Percentiles rank a stretch among this genome's conserved stretches.
These are phyloP conservation scores for Purpureocillium takamizusanense DNA, from an alignment of 2,329 filamentous ascomycete genomes.

Conservation along the genomic window DNA sequence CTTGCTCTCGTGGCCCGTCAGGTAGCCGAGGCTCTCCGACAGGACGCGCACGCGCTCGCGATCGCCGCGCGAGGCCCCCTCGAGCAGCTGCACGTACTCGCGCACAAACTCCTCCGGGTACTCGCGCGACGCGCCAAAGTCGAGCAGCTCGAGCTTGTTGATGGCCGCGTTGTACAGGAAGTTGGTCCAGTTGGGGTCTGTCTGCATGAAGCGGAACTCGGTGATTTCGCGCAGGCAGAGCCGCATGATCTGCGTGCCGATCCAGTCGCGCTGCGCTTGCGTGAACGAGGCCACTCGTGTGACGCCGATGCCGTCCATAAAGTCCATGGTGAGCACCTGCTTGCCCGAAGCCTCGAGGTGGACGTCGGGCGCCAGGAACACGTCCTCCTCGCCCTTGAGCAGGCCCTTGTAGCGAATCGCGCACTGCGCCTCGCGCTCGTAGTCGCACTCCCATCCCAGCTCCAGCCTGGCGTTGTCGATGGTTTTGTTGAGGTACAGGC, in stretches of 20 bases:
- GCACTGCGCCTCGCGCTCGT: conserved; percentile 77
- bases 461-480: conserved; percentile 91
- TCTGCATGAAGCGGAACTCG: conserved; percentile 98
- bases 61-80: conserved; percentile 68
- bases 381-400: conserved; percentile 53
- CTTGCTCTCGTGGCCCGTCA: conserved; percentile 80
- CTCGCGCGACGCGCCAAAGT: conserved; percentile 88
- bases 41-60: conserved; percentile 52
- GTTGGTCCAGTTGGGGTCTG: conserved; percentile 98
- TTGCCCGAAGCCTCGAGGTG: conserved; percentile 72
- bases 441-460: conserved; percentile 96
- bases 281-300: conserved; percentile 69
- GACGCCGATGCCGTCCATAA: conserved; percentile 78
- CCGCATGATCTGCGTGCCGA: conserved; percentile 85
- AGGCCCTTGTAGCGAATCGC: conserved; percentile 68
- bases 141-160: conserved; percentile 76
- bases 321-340: conserved; percentile 87
- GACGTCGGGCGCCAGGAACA: conserved; percentile 73
- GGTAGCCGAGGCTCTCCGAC: conserved; percentile 74
- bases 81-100: conserved; percentile 71
- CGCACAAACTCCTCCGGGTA: conserved; percentile 73
- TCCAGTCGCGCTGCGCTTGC: conserved; percentile 87
- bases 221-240: conserved; percentile 88
- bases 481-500: conserved; percentile 91
- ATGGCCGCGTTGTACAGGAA: conserved; percentile 77